Conservation (phyloP, 306 rosid genomes). For the Pyrus betulifolia region DNA sequence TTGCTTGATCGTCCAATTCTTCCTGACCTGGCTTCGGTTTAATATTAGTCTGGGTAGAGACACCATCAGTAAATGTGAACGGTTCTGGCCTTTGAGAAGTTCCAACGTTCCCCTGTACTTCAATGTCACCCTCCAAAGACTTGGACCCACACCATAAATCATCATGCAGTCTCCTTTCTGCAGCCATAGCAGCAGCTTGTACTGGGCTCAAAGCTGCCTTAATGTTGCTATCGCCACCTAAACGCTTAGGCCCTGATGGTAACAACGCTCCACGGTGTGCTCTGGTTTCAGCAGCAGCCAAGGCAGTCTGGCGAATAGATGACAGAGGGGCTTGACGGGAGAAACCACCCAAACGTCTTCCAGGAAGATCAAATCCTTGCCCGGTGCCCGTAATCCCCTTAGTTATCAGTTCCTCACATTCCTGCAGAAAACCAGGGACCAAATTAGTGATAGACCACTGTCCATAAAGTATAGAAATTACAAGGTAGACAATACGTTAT, state of each 20-base stretch:
- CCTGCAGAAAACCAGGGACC: slow-evolving; percentile 25
- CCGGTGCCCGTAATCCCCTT: slow-evolving; percentile 45
- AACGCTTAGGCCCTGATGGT: slow-evolving; percentile 49
- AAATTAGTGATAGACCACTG: background rate
- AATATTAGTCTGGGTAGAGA: slow-evolving; percentile 11
- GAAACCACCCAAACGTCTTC: slow-evolving; percentile 49
- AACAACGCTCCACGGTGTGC: slow-evolving; percentile 33
- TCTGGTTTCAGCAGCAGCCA: slow-evolving; percentile 53
- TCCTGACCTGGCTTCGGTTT: slow-evolving; percentile 10
- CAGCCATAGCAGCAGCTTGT: slow-evolving; percentile 67
- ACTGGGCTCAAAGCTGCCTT: slow-evolving; percentile 47
- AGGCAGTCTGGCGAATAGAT: slow-evolving; percentile 33
- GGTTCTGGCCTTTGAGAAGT: slow-evolving; percentile 20
- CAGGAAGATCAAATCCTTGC: slow-evolving; percentile 43
- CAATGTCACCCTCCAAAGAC: slow-evolving; percentile 14
- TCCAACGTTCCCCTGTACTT: slow-evolving; percentile 12
- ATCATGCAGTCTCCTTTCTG: slow-evolving; percentile 56
- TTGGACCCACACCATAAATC: slow-evolving; percentile 63
- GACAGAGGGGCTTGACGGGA: slow-evolving; percentile 30
- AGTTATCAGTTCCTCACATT: slow-evolving; percentile 47
- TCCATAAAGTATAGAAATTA: background rate
- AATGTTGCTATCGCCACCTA: slow-evolving; percentile 45
- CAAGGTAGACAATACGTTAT: too few relatives aligned
- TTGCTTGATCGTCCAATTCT: slow-evolving; percentile 16
- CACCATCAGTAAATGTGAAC: background rate